phyloP scores from a whole-genome alignment of 139 green algal genomes.

The Pleodorina starrii region DNA sequence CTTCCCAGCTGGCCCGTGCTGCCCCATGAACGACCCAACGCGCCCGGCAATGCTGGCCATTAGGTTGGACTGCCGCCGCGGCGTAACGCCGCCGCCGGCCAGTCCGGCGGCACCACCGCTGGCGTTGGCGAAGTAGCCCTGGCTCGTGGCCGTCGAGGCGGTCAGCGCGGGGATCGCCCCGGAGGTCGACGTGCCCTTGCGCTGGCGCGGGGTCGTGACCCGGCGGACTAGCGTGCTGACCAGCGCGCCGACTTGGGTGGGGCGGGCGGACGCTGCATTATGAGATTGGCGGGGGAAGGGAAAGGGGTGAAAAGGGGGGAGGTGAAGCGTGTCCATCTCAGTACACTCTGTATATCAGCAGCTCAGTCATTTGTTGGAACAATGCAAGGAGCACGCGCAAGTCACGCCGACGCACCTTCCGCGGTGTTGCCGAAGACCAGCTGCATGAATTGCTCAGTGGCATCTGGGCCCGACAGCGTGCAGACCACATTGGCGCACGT shows the following conservation, averaged over 20 bases:
- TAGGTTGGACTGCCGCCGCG: slow-evolving; percentile 4
- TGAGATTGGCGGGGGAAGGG: too few relatives aligned
- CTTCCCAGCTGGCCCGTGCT: neutral
- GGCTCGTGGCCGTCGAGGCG: neutral
- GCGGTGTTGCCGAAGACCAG: slow-evolving; percentile 67
- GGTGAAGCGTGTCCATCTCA: too few relatives aligned
- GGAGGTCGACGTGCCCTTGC: neutral
- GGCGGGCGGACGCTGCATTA: slow-evolving; percentile 1
- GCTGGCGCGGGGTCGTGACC: slow-evolving; percentile 20
- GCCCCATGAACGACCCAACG: slow-evolving; percentile 13
- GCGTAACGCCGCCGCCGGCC: slow-evolving; percentile 16
- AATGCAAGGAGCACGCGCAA: too few relatives aligned
- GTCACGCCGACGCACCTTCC: slow-evolving; percentile 28
- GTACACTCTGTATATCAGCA: too few relatives aligned
- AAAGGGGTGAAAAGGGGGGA: too few relatives aligned
- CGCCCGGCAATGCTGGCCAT: slow-evolving; percentile 16
- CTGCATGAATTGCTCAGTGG: slow-evolving; percentile 65
- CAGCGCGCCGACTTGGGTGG: slow-evolving; percentile 31
- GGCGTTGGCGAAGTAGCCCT: neutral
- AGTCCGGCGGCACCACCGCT: too few relatives aligned
- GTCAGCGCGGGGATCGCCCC: neutral
- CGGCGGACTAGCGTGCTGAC: slow-evolving; percentile 10
- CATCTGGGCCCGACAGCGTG: slow-evolving; percentile 60
- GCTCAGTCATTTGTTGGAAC: too few relatives aligned
- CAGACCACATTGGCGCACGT: slow-evolving; percentile 58